Evolutionary conservation across 768 basidiomycete genomes (phyloP), one percentile per base, ranked within the genome.

Genomic region (Lyophyllum semitale): DNA sequence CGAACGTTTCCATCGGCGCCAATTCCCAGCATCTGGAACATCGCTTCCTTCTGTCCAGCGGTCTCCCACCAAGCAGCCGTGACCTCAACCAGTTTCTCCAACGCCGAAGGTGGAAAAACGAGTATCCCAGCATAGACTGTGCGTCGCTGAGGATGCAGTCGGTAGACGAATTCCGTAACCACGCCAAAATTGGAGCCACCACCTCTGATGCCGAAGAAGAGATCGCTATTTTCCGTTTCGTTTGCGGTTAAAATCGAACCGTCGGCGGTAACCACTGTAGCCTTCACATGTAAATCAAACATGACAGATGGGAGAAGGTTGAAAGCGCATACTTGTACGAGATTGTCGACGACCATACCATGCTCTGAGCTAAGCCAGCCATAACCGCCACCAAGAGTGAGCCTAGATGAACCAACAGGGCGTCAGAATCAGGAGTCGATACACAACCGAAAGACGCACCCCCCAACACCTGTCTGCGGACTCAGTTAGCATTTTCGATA

Each of bases 141-240:
- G 13, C 64, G 59, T 6, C 77, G 73, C 59, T 84, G 84, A 7
- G 79, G 77, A 56, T 84, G 71, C 30, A 84, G 65, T 41, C 62
- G 60, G 45, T 78, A 63, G 5, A 81, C 76, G 58, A 85, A 84
- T 50, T 82, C 76, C 1, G 80, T 80, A 51, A 79, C 75, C 22
- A 84, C 74, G n/a, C 83, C 82, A 62, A 83, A 83, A 55, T 82
- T 83, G 50, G 73, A 73, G 25, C 81, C 82, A 15, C 75, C 81
- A 4, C 83, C 82, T 44, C 81, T 71, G 35, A 84, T 75, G 12
- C 68, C 81, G 62, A 79, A 84, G 67, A 80, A 2, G 59, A n/a
- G n/a, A n/a, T n/a, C n/a, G n/a, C n/a, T n/a, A n/a, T n/a, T n/a
- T n/a, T n/a, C n/a, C n/a, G n/a, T 63, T 1, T 70, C 67, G 58